Percentiles rank a stretch among this genome's conserved stretches.
Evolutionary conservation across 805 yeast species (phyloP).

Genomic region (Saccharomycopsis synnaedendra): DNA sequence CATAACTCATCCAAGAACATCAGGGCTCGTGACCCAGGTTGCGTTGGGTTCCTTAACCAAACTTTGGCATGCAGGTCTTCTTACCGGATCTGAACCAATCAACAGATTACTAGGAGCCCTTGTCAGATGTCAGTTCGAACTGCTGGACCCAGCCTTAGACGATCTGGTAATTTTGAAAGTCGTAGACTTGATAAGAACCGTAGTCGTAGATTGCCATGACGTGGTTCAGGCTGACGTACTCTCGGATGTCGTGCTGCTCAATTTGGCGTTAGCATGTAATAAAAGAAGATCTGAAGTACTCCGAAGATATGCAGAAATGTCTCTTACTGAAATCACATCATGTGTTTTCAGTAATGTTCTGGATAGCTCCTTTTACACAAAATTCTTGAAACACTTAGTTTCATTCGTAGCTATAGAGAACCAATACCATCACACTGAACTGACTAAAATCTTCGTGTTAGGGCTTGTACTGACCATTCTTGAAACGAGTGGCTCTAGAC

Average conservation of each 20-base stretch:
- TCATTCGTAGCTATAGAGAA: slow-evolving; percentile 76
- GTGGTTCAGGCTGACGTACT: slow-evolving; percentile 38
- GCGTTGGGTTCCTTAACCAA: slow-evolving; percentile 70
- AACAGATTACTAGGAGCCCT: slow-evolving; percentile 41
- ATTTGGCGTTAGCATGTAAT: slow-evolving; percentile 85
- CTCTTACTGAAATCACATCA: slow-evolving; percentile 59
- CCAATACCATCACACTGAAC: slow-evolving; percentile 76
- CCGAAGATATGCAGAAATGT: slow-evolving; percentile 79
- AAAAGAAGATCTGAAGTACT: slow-evolving; percentile 84
- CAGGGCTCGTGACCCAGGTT: slow-evolving; percentile 75
- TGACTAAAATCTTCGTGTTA: slow-evolving; percentile 75
- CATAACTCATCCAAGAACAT: slow-evolving; percentile 71
- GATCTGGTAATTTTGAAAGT: slow-evolving; percentile 85
- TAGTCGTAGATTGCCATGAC: too few species aligned
- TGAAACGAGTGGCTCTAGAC: slow-evolving; percentile 63
- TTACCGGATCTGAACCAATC: slow-evolving; percentile 24
- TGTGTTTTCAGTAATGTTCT: slow-evolving; percentile 60
- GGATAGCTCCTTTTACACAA: slow-evolving; percentile 34
- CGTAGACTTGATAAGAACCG: slow-evolving; percentile 60
- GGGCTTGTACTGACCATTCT: slow-evolving; percentile 65
- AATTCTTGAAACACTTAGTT: slow-evolving; percentile 62
- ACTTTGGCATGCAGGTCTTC: slow-evolving; percentile 57
- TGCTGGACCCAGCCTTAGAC: slow-evolving; percentile 84
- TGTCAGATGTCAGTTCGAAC: slow-evolving; percentile 93
- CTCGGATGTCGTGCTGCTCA: slow-evolving; percentile 83